These are phyloP conservation scores for Malus orientalis DNA, from an alignment of 306 rosid species.

Conservation along the genomic window DNA sequence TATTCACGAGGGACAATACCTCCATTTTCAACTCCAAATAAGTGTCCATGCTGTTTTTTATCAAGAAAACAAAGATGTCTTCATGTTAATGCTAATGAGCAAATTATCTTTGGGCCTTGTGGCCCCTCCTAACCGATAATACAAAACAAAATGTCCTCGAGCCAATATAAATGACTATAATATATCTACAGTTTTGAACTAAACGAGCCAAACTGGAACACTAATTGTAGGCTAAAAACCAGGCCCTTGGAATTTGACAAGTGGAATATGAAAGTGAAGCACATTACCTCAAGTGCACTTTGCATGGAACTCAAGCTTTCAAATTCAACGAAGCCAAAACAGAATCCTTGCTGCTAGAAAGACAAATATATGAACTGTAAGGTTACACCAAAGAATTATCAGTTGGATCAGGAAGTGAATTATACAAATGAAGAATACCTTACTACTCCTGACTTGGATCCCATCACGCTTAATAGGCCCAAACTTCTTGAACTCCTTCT, in stretches of 20 bases:
- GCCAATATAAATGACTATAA: not conserved
- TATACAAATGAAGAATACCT: conserved; percentile 28
- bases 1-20: not conserved
- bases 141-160: not conserved
- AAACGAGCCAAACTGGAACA: not conserved
- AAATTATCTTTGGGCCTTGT: not conserved
- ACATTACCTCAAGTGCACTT: conserved; percentile 76
- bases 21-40: not conserved
- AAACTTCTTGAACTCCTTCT: conserved; percentile 73
- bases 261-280: conserved; percentile 1
- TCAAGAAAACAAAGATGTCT: not conserved
- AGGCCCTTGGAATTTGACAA: not conserved
- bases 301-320: conserved; percentile 67
- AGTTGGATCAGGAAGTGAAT: not conserved
- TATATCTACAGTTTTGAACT: not conserved
- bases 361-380: conserved; percentile 25
- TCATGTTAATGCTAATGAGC: not conserved
- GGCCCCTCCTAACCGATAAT: not conserved
- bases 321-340: conserved; percentile 96
- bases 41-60: not conserved
- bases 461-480: conserved; percentile 90
- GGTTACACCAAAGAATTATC: conserved; percentile 19
- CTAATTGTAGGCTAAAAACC: not conserved
- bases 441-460: conserved; percentile 93
- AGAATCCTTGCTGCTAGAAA: conserved; percentile 76